phyloP scores from a whole-genome alignment of 1,284 basidiomycete genomes.

The Heterobasidion parviporum region DNA sequence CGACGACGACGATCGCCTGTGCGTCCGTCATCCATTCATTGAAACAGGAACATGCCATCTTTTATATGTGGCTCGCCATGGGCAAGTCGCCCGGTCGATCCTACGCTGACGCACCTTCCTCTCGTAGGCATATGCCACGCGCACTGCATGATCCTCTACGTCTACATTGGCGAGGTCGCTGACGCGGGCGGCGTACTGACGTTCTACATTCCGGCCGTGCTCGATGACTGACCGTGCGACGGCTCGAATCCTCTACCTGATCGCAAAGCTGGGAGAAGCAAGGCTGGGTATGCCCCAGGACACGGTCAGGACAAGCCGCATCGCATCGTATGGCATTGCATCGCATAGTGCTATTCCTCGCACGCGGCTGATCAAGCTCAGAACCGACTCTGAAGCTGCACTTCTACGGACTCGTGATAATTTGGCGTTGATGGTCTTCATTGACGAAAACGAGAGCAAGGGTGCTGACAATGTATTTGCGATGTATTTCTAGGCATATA shows the following conservation, averaged over 20 bases:
- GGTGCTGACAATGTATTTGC: not conserved
- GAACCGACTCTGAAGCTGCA: not conserved
- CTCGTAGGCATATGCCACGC: slow-evolving; percentile 71
- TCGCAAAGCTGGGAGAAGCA: not conserved
- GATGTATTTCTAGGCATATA: not conserved
- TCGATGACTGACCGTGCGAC: slow-evolving; percentile 26
- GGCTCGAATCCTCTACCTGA: not conserved
- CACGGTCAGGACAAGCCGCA: too few species aligned
- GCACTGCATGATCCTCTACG: slow-evolving; percentile 84
- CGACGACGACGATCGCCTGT: slow-evolving; percentile 84
- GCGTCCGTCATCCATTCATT: slow-evolving; percentile 6
- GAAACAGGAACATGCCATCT: not conserved
- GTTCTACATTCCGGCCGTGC: slow-evolving; percentile 74
- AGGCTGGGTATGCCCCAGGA: not conserved
- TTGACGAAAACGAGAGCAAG: too few species aligned
- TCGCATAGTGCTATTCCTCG: too few species aligned
- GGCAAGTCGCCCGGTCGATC: not conserved
- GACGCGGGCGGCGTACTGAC: slow-evolving; percentile 83
- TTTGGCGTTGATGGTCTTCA: too few species aligned
- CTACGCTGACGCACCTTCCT: not conserved
- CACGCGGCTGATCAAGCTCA: not conserved
- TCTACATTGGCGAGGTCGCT: slow-evolving; percentile 79
- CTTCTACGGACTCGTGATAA: too few species aligned
- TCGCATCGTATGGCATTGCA: too few species aligned
- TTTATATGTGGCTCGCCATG: not conserved